These are phyloP conservation scores for Melampsora americana DNA, from an alignment of 1,284 basidiomycete genomes.

Conservation along the genomic window DNA sequence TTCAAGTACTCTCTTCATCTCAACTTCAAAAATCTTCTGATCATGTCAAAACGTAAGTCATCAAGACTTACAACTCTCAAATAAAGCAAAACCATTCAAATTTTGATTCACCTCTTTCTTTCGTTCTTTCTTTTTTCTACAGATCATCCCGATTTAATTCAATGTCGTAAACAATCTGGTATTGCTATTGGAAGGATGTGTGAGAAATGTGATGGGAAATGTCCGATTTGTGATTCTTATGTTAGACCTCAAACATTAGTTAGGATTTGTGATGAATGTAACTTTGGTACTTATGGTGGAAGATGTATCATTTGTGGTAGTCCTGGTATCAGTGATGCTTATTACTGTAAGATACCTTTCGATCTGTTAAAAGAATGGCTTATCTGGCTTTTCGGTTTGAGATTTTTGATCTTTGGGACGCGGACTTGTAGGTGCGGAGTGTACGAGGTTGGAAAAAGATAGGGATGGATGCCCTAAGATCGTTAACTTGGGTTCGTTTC, in stretches of 20 bases:
- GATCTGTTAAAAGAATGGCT: not conserved
- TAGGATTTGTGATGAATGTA: slow-evolving; percentile 98
- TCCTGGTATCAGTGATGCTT: slow-evolving; percentile 89
- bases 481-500: slow-evolving; percentile 80
- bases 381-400: not conserved
- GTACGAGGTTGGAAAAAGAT: slow-evolving; percentile 93
- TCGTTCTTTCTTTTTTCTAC: slow-evolving; percentile 42
- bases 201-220: slow-evolving; percentile 99
- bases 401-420: not conserved
- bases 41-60: too few relatives aligned
- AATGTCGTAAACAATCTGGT: slow-evolving; percentile 93
- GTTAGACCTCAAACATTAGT: slow-evolving; percentile 96
- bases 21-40: too few relatives aligned
- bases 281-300: slow-evolving; percentile 91
- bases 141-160: slow-evolving; percentile 73
- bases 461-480: slow-evolving; percentile 98
- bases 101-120: not conserved
- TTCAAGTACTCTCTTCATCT: too few relatives aligned
- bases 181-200: slow-evolving; percentile 95
- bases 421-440: slow-evolving; percentile 55
- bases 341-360: slow-evolving; percentile 77
- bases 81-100: too few relatives aligned
- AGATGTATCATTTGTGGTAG: slow-evolving; percentile 93
- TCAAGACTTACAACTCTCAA: too few relatives aligned
- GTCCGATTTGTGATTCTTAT: slow-evolving; percentile 98